These are phyloP conservation scores for Acanthamoeba triangularis DNA, from an alignment of 208 protist genomes.

Conservation along the genomic window DNA sequence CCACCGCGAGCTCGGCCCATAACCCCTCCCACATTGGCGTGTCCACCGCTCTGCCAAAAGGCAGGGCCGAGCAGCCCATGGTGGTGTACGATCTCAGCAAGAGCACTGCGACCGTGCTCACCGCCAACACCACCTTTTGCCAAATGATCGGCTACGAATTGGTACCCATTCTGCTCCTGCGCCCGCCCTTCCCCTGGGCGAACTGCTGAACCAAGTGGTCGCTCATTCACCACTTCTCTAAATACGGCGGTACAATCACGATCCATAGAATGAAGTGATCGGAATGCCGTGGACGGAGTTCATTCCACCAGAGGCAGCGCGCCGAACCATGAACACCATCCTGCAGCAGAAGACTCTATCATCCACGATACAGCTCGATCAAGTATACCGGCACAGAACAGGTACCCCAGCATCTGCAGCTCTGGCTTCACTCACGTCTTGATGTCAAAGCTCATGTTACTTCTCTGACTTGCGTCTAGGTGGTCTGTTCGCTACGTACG, in stretches of 20 bases:
- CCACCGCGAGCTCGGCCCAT: background rate
- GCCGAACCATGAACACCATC: conserved; percentile 69
- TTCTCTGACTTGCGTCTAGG: background rate
- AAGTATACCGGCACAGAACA: conserved; percentile 64
- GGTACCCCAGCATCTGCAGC: background rate
- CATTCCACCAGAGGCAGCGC: conserved; percentile 67
- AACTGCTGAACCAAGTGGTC: no score
- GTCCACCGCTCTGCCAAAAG: background rate
- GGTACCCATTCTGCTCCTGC: background rate
- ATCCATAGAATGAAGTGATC: conserved; percentile 53
- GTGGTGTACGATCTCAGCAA: conserved; percentile 75
- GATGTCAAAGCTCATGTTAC: background rate
- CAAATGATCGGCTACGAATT: conserved; percentile 77
- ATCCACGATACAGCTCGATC: conserved; percentile 54
- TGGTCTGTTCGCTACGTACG: conserved; percentile 71
- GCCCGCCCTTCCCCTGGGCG: background rate
- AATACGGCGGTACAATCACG: background rate
- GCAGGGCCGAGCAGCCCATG: conserved; percentile 63
- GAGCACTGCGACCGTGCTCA: conserved; percentile 64
- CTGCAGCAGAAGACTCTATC: conserved; percentile 33
- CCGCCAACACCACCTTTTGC: conserved; percentile 76
- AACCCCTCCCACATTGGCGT: background rate
- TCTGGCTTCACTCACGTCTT: background rate
- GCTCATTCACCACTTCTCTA: conserved; percentile 7
- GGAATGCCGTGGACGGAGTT: conserved; percentile 77